phyloP scores from a whole-genome alignment of 306 rosid species.

The Inga oerstediana region DNA sequence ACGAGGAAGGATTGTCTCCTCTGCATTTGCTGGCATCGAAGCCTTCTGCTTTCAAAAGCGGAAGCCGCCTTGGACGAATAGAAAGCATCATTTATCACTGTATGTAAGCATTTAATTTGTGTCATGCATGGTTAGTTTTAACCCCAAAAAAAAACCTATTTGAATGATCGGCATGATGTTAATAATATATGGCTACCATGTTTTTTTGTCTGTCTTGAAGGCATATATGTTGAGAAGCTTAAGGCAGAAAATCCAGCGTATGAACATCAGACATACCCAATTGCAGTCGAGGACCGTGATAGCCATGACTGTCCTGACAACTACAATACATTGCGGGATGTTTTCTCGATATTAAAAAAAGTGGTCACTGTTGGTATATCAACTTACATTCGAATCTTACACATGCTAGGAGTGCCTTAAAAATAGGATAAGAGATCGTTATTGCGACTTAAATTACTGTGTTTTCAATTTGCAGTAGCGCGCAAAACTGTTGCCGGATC shows the following conservation, averaged over 20 bases:
- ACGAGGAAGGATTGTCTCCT: constrained; percentile 45
- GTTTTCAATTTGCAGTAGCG: background rate
- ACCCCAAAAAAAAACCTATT: too few relatives aligned
- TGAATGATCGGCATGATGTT: background rate
- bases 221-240: background rate
- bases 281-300: background rate
- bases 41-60: constrained; percentile 60
- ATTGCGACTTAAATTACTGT: too few relatives aligned
- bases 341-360: background rate
- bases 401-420: too few relatives aligned
- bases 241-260: background rate
- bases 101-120: too few relatives aligned
- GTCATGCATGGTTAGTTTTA: too few relatives aligned
- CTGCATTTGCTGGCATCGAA: constrained; percentile 63
- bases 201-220: background rate
- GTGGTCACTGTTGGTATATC: background rate
- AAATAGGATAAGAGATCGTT: too few relatives aligned
- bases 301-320: background rate
- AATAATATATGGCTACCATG: background rate
- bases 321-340: constrained; percentile 8
- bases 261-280: background rate
- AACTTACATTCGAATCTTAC: background rate
- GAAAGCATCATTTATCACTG: background rate
- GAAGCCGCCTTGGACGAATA: constrained; percentile 41
- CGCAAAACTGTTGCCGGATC: background rate